Evolutionary conservation across 176 grass and related monocot species (phyloP), one percentile per base, ranked within the genome.

Genomic region (Bothriochloa decipiens): DNA sequence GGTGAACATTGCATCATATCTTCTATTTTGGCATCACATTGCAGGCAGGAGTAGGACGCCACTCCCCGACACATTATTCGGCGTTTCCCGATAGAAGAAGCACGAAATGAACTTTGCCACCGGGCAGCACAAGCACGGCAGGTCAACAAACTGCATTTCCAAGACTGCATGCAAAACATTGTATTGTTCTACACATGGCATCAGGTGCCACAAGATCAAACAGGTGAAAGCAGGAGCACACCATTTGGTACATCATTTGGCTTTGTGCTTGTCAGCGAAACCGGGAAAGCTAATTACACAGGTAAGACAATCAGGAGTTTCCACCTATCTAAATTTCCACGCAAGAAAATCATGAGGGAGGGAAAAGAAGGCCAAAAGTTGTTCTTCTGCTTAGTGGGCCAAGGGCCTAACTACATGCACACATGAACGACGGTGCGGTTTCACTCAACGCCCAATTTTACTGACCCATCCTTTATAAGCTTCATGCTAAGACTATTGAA

Each of bases 401-500:
- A 91, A 87, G 72, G 82, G 85, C 84, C 89, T 87, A 87, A 88
- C 81, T 85, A 81, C 76, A 72, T 72, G 62, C 43, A 91, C 75
- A 86, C 17, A 77, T 52, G 52, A 70, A n/a, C 55, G 10, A 36
- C 67, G 79, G 58, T 29, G 64, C 74, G 7, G 42, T 25, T 72
- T 95, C 61, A 96, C 86, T 88, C 91, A 14, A 88, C 80, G 27
- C 86, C 97, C 83, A 99, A 36, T 85, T 96, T 96, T 61, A 99
- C 83, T 60, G 97, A 99, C 17, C 97, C 97, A 60, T 99, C 97
- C 82, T 99, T 99, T 75, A 99, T 91, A 60, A 99, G 90, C 80
- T 86, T 96, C 83, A 99, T 92, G 84, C 97, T 99, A 32, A 99
- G 93, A 89, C 93, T 99, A 76, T 99, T 99, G 58, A 99, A 99